phyloP scores from a whole-genome alignment of 2,329 filamentous ascomycete species.

The Diaporthe amygdali region DNA sequence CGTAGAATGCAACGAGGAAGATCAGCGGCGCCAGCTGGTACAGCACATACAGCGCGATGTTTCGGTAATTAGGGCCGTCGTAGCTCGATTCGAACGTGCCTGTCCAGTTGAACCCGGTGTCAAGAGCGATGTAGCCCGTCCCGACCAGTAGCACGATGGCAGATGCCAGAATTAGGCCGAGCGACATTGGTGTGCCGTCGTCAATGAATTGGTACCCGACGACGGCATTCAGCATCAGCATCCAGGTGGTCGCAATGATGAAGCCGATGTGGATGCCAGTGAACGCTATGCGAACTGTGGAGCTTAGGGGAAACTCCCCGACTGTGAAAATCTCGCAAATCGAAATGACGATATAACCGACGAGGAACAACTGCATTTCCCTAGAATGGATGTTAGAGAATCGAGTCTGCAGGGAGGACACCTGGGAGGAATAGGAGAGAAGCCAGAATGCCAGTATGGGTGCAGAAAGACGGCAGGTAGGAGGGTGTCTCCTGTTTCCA shows the following conservation, averaged over 20 bases:
- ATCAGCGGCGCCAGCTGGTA: constrained; percentile 90
- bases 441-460: background rate
- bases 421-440: too few relatives aligned
- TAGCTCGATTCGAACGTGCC: constrained; percentile 72
- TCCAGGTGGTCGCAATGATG: constrained; percentile 87
- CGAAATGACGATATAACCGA: constrained; percentile 83
- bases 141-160: constrained; percentile 79
- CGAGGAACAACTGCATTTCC: constrained; percentile 94
- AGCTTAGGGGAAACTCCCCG: constrained; percentile 80
- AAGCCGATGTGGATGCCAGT: constrained; percentile 88
- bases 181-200: constrained; percentile 85
- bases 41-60: constrained; percentile 89
- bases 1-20: constrained; percentile 86
- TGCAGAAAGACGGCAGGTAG: constrained; percentile 8
- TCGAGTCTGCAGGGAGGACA: background rate
- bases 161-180: constrained; percentile 77
- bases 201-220: constrained; percentile 95
- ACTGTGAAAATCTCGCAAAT: constrained; percentile 98
- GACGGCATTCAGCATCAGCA: constrained; percentile 87
- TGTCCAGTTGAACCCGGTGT: constrained; percentile 89
- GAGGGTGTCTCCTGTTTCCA: too few relatives aligned
- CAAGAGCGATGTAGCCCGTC: constrained; percentile 93
- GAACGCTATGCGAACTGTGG: constrained; percentile 78
- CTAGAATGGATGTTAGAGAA: constrained; percentile 49
- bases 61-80: constrained; percentile 62